Conservation (phyloP, 2,329 filamentous ascomycete genomes). For the Exophiala sp. region DNA sequence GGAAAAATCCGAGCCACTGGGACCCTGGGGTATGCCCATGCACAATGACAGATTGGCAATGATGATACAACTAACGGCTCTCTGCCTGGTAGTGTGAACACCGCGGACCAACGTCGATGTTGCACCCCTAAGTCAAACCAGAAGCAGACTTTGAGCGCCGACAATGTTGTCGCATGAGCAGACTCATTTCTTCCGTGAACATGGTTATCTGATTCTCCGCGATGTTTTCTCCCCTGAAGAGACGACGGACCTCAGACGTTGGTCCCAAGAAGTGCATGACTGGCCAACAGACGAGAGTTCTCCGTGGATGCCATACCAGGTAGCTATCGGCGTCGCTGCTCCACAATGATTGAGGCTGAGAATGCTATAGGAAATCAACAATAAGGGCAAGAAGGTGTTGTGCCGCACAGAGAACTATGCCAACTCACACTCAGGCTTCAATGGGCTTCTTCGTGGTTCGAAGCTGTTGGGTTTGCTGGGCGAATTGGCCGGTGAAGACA, state of each 20-base stretch:
- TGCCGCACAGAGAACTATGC: conserved; percentile 37
- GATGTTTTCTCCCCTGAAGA: conserved; percentile 4
- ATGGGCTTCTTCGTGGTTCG: conserved; percentile 36
- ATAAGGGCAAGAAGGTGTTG: conserved; percentile 31
- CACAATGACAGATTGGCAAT: too few species aligned
- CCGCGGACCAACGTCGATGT: too few species aligned
- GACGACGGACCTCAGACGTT: conserved; percentile 27
- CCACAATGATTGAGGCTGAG: conserved; percentile 12
- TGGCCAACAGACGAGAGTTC: conserved; percentile 26
- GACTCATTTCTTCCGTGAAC: neutral
- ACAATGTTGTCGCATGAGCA: conserved; percentile 1
- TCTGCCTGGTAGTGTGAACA: too few species aligned
- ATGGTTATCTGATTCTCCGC: conserved; percentile 8
- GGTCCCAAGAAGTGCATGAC: conserved; percentile 37
- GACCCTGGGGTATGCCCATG: too few species aligned
- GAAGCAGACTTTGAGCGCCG: too few species aligned
- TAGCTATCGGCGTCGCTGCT: neutral
- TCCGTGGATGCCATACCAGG: conserved; percentile 12
- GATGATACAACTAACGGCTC: too few species aligned
- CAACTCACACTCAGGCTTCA: conserved; percentile 34
- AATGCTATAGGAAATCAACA: conserved; percentile 32
- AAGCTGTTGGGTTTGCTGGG: conserved; percentile 32
- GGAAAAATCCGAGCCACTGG: too few species aligned
- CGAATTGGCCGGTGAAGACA: conserved; percentile 37
- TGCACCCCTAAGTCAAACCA: too few species aligned